phyloP scores from a whole-genome alignment of 106 monocot species.

The Phalaenopsis equestris region DNA sequence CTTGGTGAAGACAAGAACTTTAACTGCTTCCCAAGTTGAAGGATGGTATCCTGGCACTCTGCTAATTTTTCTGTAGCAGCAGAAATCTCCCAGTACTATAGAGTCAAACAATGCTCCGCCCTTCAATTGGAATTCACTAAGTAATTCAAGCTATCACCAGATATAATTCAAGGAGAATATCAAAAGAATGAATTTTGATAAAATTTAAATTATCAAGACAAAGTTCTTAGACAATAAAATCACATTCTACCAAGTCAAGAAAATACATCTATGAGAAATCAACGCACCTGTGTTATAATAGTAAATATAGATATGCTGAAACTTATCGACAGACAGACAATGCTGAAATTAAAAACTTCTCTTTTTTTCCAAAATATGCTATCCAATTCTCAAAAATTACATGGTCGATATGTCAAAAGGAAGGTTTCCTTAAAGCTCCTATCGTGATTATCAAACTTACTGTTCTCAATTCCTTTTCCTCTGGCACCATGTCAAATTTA shows the following conservation, averaged over 20 bases:
- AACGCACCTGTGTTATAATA: too few species aligned
- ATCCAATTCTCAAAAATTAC: too few species aligned
- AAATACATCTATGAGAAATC: too few species aligned
- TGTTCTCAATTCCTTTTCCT: slow-evolving; percentile 41
- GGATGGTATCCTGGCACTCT: slow-evolving; percentile 67
- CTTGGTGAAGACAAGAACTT: slow-evolving; percentile 63
- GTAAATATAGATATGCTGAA: too few species aligned
- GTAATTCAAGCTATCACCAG: background rate
- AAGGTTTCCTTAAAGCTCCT: too few species aligned
- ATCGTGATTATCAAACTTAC: slow-evolving; percentile 24
- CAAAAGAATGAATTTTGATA: background rate
- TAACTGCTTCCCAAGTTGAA: slow-evolving; percentile 57
- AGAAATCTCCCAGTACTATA: slow-evolving; percentile 54
- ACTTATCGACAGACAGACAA: too few species aligned
- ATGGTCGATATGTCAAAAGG: too few species aligned
- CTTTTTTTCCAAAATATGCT: too few species aligned
- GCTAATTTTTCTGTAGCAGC: slow-evolving; percentile 64
- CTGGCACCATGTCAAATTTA: slow-evolving; percentile 18
- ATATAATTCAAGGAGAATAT: background rate
- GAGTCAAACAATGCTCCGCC: background rate
- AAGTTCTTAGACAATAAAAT: too few species aligned
- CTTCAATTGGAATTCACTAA: background rate
- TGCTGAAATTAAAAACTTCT: too few species aligned
- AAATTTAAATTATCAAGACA: too few species aligned
- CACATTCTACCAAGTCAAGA: too few species aligned